Base-by-base conservation (phyloP, 2,329 filamentous ascomycete species). In the Colletotrichum trifolii region DNA sequence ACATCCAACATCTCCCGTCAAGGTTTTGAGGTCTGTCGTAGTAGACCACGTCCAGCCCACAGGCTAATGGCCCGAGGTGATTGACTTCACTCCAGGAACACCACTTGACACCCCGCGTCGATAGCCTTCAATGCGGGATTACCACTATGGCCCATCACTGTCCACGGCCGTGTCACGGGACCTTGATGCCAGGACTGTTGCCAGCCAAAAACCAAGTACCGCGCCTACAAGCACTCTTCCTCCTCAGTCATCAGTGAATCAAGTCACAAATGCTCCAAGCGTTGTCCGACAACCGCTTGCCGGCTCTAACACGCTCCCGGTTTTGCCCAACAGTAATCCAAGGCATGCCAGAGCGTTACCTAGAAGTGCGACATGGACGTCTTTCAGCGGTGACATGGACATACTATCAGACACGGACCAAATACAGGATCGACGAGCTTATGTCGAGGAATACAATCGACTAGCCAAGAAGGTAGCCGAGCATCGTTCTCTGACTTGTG, bases 371-470 rank as follows among this genome's bases (percentile, higher is more conserved):
- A 88, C 85, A 3, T 89, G 87, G 87, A 83, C 84, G 1, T 84
- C 85, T 15, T 85, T 83, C 46, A 86, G 82, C 60, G 83, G 82
- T 43, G 85, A 85, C 38, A 69, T 79, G 15, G 82, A 79, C 2
- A 71, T 81, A 13, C 71, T 82, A 38, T 81, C 79, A 17, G 84
- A 87, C 57, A 76, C 76, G 4, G 85, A 86, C 45, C 82, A 83
- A 36, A 73, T 82, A 13, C 81, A 83, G 40, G 80, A 84, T 57
- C 79, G 85, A 36, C 72, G 76, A 1, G 70, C 75, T 3, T 87
- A 86, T 71, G 73, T 89, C 6, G 70, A 82, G 8, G 85, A 89
- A 69, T 91, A 89, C 73, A 90, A 90, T 72, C 78, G 81, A 5
- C 73, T 90, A 6, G 88, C 88, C 3, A 82, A 79, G 60, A 86